phyloP scores from a whole-genome alignment of 345 rosid genomes.

The Hevea brasiliensis region DNA sequence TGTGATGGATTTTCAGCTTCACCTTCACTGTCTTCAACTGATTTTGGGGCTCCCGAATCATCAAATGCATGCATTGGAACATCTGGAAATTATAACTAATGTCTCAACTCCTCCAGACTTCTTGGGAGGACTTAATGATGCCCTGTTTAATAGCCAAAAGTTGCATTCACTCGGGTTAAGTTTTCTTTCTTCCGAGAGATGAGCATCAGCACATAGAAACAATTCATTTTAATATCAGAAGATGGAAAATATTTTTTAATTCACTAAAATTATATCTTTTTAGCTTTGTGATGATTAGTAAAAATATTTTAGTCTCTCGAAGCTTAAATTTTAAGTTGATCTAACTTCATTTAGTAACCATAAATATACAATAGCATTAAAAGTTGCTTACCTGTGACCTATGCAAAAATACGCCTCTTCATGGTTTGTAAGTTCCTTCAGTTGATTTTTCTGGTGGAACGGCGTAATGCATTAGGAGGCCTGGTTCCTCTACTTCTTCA shows the following conservation, averaged over 20 bases:
- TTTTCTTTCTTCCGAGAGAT: too few relatives aligned
- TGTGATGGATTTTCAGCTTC: too few relatives aligned
- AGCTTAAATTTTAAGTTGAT: too few relatives aligned
- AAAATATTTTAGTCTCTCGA: too few relatives aligned
- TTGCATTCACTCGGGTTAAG: slow-evolving; percentile 6
- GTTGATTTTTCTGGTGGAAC: slow-evolving; percentile 14
- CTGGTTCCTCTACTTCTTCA: neutral
- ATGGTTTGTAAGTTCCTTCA: slow-evolving; percentile 13
- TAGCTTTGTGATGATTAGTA: too few relatives aligned
- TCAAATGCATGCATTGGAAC: slow-evolving; percentile 5
- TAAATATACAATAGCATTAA: too few relatives aligned
- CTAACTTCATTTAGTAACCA: too few relatives aligned
- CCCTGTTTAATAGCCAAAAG: slow-evolving; percentile 34
- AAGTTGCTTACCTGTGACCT: slow-evolving; percentile 38
- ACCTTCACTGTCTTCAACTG: neutral
- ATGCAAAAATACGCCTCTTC: slow-evolving; percentile 19
- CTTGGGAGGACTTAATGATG: slow-evolving; percentile 18
- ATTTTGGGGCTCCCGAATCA: neutral
- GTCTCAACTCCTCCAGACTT: slow-evolving; percentile 38
- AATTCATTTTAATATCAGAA: neutral
- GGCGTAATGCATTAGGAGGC: slow-evolving; percentile 7
- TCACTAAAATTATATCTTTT: too few relatives aligned
- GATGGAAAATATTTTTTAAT: neutral
- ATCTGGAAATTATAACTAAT: slow-evolving; percentile 19
- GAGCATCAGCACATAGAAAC: neutral